Percentiles rank a stretch among this genome's conserved stretches.
phyloP scores from a whole-genome alignment of 495 filamentous ascomycete species.

The Aspergillus sclerotioniger region DNA sequence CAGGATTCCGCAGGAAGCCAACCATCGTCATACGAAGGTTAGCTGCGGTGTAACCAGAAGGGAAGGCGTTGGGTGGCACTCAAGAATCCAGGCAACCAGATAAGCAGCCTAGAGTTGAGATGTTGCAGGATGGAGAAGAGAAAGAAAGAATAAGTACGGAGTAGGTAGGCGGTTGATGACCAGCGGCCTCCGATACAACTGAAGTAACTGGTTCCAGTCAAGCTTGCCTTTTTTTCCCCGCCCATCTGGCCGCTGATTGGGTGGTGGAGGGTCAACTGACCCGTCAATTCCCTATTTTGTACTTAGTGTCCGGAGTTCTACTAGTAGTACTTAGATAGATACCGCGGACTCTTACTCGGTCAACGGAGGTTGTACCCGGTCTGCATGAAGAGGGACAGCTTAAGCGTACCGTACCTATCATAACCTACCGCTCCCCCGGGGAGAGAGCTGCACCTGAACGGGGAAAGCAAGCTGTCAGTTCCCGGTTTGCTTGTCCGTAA shows the following conservation, averaged over 20 bases:
- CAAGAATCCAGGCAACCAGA: slow-evolving; percentile 15
- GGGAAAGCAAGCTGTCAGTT: too few relatives aligned
- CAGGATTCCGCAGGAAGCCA: slow-evolving; percentile 7
- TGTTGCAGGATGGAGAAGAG: neutral
- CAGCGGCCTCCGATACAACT: slow-evolving; percentile 1
- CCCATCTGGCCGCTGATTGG: slow-evolving; percentile 6
- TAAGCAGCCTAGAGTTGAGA: neutral
- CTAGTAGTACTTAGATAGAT: too few relatives aligned
- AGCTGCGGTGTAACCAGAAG: slow-evolving; percentile 7
- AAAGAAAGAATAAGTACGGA: neutral
- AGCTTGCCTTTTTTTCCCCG: neutral
- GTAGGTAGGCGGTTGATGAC: neutral
- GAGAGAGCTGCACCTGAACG: too few relatives aligned
- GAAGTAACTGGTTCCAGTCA: neutral
- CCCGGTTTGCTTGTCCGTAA: too few relatives aligned
- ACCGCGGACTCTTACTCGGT: too few relatives aligned
- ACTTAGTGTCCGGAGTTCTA: neutral
- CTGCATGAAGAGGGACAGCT: too few relatives aligned
- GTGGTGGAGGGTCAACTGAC: slow-evolving; percentile 9
- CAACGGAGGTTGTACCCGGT: too few relatives aligned
- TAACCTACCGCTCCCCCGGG: too few relatives aligned
- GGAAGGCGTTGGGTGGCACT: neutral
- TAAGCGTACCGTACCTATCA: too few relatives aligned
- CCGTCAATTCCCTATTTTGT: neutral
- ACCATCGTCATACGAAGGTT: slow-evolving; percentile 6